Conservation (phyloP, 345 rosid species). For the Punica granatum region DNA sequence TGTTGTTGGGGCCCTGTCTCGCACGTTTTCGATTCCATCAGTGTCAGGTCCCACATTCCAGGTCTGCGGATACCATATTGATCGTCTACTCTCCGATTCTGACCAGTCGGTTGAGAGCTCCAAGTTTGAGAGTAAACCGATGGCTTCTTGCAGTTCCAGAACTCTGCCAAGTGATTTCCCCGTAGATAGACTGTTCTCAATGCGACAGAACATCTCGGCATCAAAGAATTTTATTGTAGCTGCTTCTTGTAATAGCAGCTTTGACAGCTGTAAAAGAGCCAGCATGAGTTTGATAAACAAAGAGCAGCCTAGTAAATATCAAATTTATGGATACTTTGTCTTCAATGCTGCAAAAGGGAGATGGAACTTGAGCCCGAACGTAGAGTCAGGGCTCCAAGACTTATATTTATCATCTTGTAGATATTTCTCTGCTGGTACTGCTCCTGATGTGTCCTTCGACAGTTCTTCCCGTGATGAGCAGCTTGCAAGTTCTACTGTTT, state of each 20-base stretch:
- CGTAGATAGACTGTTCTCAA: slow-evolving; percentile 30
- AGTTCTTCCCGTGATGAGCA: slow-evolving; percentile 48
- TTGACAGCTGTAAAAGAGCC: slow-evolving; percentile 30
- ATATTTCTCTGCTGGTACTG: slow-evolving; percentile 50
- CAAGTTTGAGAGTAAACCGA: slow-evolving; percentile 24
- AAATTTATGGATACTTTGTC: slow-evolving; percentile 39
- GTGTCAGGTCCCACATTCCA: slow-evolving; percentile 88
- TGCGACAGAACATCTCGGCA: slow-evolving; percentile 15
- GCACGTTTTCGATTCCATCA: slow-evolving; percentile 76
- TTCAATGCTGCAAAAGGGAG: slow-evolving; percentile 47
- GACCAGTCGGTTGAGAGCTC: slow-evolving; percentile 22
- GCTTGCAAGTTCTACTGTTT: slow-evolving; percentile 29
- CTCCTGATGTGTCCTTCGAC: slow-evolving; percentile 61
- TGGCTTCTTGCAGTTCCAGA: slow-evolving; percentile 52
- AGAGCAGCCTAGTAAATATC: slow-evolving; percentile 33
- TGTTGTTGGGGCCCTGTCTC: slow-evolving; percentile 72
- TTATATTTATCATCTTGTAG: slow-evolving; percentile 41
- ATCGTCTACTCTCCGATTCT: slow-evolving; percentile 40
- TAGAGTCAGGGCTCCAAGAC: slow-evolving; percentile 40
- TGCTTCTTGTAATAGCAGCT: slow-evolving; percentile 20
- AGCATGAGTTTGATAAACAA: slow-evolving; percentile 56
- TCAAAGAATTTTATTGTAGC: slow-evolving; percentile 15
- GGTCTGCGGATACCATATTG: slow-evolving; percentile 80
- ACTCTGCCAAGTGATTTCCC: slow-evolving; percentile 27
- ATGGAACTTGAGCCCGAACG: slow-evolving; percentile 21